Base-by-base conservation (phyloP, 495 filamentous ascomycete species). In the Xylaria curta region DNA sequence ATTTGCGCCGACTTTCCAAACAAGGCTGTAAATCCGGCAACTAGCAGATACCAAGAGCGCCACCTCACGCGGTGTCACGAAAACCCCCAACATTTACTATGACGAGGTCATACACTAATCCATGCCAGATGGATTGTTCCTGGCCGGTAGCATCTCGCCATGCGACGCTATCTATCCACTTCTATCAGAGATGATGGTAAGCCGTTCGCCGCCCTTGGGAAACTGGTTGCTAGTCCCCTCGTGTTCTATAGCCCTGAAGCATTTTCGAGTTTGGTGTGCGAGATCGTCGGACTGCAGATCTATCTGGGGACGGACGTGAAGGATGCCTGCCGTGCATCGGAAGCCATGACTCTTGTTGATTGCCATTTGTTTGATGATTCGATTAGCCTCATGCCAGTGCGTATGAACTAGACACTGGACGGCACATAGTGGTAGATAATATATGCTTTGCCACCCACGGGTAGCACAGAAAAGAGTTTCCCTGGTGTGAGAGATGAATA, bases 11-110 rank as follows among this genome's bases (percentile, higher is more conserved):
- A 53, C 17, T 63, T 62, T 58, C 68, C n/a, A 63, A 70, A 63
- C 44, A 24, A 54, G 68, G 42, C 46, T 62, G 58, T 63, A 46
- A 70, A n/a, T 42, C 68, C 68, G 68, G 10, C 58, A n/a, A 9
- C 8, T 53, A 42, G 21, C n/a, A 47, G 42, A 15, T n/a, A 15
- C 28, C 9, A 42, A 38, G 36, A 40, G 7, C 44, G 56, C 42
- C 46, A 33, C 56, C 10, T 24, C 44, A 59, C 28, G 42, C 58
- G 21, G 33, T 17, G 36, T 59, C n/a, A 59, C 51, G 42, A 3
- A 2, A 46, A 33, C 9, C 49, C 19, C 19, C 44, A 44, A n/a
- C 9, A 28, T 36, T 59, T 40, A 24, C 31, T 33, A 40, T 36
- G 12, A 19, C 40, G 15, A 17, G 12, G 9, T 28, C 64, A 19